phyloP scores from a whole-genome alignment of 2,329 filamentous ascomycete species.

The Plenodomus tracheiphilus region DNA sequence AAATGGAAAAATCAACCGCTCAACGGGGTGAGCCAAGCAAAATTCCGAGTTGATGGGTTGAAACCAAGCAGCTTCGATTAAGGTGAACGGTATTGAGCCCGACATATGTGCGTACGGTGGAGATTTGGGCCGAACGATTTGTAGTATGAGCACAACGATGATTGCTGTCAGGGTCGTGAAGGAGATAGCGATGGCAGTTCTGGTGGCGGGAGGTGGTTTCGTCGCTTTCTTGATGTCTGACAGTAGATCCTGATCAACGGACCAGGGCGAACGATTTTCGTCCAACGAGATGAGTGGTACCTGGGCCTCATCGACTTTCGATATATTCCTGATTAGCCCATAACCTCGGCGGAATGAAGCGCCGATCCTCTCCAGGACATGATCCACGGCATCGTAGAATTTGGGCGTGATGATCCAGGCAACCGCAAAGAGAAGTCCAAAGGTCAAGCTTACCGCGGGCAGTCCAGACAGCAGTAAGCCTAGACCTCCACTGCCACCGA shows the following conservation, averaged over 20 bases:
- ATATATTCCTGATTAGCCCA: slow-evolving; percentile 4
- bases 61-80: slow-evolving; percentile 18
- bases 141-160: slow-evolving; percentile 8
- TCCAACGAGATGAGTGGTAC: slow-evolving; percentile 12
- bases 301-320: slow-evolving; percentile 5
- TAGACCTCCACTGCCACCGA: slow-evolving; percentile 19
- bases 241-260: background rate
- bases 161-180: slow-evolving; percentile 10
- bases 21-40: slow-evolving; percentile 18
- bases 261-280: slow-evolving; percentile 7
- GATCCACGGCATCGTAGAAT: slow-evolving; percentile 15
- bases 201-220: background rate
- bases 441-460: slow-evolving; percentile 9
- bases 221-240: background rate
- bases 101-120: slow-evolving; percentile 23
- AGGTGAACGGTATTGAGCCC: slow-evolving; percentile 18
- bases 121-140: slow-evolving; percentile 13
- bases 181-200: slow-evolving; percentile 7
- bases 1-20: slow-evolving; percentile 15
- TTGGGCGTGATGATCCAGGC: slow-evolving; percentile 10
- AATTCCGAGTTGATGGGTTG: slow-evolving; percentile 21
- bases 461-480: slow-evolving; percentile 16
- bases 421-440: slow-evolving; percentile 10
- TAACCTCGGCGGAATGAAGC: slow-evolving; percentile 8
- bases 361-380: slow-evolving; percentile 5